Base-by-base conservation (phyloP, 495 filamentous ascomycete genomes). In the Penicillium flavigenum region DNA sequence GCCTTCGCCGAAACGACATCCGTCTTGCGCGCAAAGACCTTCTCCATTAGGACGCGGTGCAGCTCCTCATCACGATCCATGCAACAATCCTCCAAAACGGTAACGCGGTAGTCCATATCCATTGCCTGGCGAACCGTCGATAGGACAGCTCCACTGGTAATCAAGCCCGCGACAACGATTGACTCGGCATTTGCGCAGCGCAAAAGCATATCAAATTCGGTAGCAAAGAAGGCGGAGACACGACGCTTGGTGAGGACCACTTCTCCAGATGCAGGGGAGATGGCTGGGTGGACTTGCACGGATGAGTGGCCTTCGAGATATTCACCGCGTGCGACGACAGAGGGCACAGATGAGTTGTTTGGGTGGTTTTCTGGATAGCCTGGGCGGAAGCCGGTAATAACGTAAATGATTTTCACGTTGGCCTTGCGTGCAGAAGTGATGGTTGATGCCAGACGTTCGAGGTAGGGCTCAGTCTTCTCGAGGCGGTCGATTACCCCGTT, bases 61-160 rank as follows among this genome's bases (percentile, higher is more conserved):
- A 71, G 50, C 24, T 72, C 69, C 26, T 67, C 54, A 36, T 76
- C 59, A 0, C 59, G 57, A 61, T 79, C 75, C 62, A 71, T 58
- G 49, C 72, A 76, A 3, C 72, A 47, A 58, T 77, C 74, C 20
- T 66, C 59, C 45, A 77, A 32, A 0, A 79, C 68, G 4, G 66
- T 71, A 31, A 77, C 34, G 2, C 58, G 45, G 34, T 70, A 74
- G 50, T 77, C 76, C 50, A 69, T 36, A 60, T 77, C 74, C 16
- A 56, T 61, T 8, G 68, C 75, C 20, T 72, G 63, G 11, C 68
- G 70, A 24, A 77, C 61, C 12, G 75, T 79, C 4, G 73, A 76
- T 31, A 79, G 59, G 8, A 76, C 72, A 7, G 70, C 74, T 11
- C 73, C 75, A 27, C 72, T 74, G 4, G 75, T 73, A 24, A 52